These are phyloP conservation scores for Flaveria linearis DNA, from an alignment of 129 eudicot species.

Conservation along the genomic window DNA sequence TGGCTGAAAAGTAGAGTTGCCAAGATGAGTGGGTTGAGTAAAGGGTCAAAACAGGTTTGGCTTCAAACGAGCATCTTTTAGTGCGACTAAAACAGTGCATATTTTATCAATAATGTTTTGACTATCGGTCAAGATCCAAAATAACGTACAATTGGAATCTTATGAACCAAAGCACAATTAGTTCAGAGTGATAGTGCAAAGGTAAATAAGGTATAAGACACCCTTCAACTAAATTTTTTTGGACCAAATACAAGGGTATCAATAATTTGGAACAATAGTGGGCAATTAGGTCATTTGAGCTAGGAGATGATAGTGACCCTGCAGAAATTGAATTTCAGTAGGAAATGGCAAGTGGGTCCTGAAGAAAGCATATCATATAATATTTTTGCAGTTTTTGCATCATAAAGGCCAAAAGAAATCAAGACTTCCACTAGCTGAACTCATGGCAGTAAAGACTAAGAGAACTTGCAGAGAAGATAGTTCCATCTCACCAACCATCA, in stretches of 20 bases:
- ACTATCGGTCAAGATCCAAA: not conserved
- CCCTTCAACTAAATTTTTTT: slow-evolving; percentile 13
- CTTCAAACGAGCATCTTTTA: not conserved
- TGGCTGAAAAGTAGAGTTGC: not conserved
- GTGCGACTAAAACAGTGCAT: not conserved
- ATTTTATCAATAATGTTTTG: slow-evolving; percentile 12
- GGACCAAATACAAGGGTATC: not conserved
- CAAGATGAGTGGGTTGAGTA: not conserved
- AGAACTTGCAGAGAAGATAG: slow-evolving; percentile 35
- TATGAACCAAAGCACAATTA: not conserved
- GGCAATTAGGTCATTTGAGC: slow-evolving; percentile 34
- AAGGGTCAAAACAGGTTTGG: not conserved
- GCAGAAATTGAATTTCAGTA: slow-evolving; percentile 17
- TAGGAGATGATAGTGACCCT: slow-evolving; percentile 25
- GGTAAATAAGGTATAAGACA: slow-evolving; percentile 3
- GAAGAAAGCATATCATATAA: slow-evolving; percentile 31
- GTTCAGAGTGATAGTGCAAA: not conserved
- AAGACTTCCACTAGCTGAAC: slow-evolving; percentile 23
- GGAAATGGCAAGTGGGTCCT: slow-evolving; percentile 32
- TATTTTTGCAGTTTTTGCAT: slow-evolving; percentile 13
- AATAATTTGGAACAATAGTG: slow-evolving; percentile 16
- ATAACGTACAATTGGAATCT: slow-evolving; percentile 7
- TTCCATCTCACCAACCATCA: slow-evolving; percentile 35
- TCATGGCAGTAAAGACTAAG: slow-evolving; percentile 32
- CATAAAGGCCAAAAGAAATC: slow-evolving; percentile 32